Evolutionary conservation across 2,329 filamentous ascomycete species (phyloP), one percentile per base, ranked within the genome.

Genomic region (Neopestalotiopsis rosae): DNA sequence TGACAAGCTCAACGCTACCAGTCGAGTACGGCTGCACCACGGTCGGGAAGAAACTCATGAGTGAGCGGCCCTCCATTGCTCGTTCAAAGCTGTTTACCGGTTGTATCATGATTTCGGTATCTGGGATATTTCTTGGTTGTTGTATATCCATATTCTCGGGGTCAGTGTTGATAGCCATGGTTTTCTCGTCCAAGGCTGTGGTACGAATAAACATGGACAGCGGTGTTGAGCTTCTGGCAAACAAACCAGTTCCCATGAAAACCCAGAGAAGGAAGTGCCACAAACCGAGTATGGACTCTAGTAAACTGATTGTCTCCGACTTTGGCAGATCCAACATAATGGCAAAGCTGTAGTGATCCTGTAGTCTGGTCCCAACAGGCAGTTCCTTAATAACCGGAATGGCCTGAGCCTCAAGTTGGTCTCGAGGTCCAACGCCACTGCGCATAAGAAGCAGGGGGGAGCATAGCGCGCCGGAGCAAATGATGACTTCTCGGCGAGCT

Each of bases 391-490:
- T 40, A 4, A 73, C 49, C 1, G 74, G 69, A 4, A 80, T 77
- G 0, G 67, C 71, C 24, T 73, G 68, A 0, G 64, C 45, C 20
- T 74, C 68, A 4, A 76, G 62, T 2, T 75, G 68, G 0, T 67
- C 42, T 49, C 38, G 68, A 2, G 78, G 76, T 0, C 79, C 79
- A 13, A 81, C 75, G 6, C 79, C 78, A 68, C 79, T 80, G 24
- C 79, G 69, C 70, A 78, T 71, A 1, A 81, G 72, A 13, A 80
- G 61, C 65, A 80, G 78, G 0, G 79, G 77, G 0, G 75, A 74
- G 20, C 75, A 75, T 4, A 77, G 62, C 2, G 76, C 71, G 3
- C 78, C 77, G 12, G 71, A 72, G 69, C 76, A 77, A 4, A 81
- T 24, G 5, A 81, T 76, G 13, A 80, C 75, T 52, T 52, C 45